Evolutionary conservation across 441 rosid species (phyloP).

Genomic region (Populus trichocarpa): DNA sequence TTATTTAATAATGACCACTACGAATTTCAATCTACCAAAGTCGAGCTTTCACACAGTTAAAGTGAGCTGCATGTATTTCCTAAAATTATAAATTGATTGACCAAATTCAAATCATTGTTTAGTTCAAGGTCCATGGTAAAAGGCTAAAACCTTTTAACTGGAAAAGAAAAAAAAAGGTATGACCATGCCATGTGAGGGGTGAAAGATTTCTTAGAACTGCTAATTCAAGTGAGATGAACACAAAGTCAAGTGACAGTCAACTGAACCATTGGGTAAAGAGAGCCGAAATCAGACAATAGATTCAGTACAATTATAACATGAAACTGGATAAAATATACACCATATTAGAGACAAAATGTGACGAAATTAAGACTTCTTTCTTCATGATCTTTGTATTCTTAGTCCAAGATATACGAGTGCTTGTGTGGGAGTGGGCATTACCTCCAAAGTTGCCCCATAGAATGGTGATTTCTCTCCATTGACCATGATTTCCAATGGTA

Average conservation of each 20-base stretch:
- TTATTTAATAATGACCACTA: too few species aligned
- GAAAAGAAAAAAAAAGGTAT: background rate
- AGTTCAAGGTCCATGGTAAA: background rate
- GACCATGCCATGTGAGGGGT: background rate
- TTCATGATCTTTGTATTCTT: background rate
- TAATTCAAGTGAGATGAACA: background rate
- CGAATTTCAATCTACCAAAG: background rate
- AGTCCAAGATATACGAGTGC: background rate
- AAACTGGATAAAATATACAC: background rate
- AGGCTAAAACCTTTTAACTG: background rate
- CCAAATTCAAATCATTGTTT: background rate
- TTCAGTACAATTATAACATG: background rate
- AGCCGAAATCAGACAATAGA: background rate
- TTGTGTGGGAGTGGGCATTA: constrained; percentile 24
- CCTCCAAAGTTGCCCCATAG: constrained; percentile 85
- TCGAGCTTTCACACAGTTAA: background rate
- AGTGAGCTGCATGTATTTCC: background rate
- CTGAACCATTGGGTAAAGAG: background rate
- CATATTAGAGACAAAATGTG: background rate
- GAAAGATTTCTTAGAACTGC: background rate
- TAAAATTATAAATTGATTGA: background rate
- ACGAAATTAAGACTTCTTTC: background rate
- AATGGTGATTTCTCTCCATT: constrained; percentile 73
- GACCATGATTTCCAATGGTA: constrained; percentile 88
- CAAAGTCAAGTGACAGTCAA: background rate